Conservation (phyloP, 2,329 filamentous ascomycete genomes). For the Escovopsis sp. region DNA sequence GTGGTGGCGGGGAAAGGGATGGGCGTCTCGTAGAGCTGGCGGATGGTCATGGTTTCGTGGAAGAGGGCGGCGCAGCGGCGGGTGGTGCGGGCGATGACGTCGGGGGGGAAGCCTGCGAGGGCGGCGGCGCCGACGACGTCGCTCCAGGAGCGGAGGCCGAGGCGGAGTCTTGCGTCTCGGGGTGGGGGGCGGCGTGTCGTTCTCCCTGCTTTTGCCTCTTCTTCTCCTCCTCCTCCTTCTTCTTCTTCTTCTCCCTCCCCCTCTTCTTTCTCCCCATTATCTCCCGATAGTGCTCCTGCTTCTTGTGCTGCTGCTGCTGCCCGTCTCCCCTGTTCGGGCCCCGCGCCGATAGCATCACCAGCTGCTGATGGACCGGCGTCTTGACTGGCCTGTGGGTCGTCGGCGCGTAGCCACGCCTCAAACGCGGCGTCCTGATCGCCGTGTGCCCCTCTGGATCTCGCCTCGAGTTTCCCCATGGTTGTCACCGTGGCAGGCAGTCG, state of each 20-base stretch:
- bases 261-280: too few species aligned
- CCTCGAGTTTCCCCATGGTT: too few species aligned
- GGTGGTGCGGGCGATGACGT: constrained; percentile 52
- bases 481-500: constrained; percentile 13
- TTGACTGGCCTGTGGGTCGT: constrained; percentile 8
- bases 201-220: too few species aligned
- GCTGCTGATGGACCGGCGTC: too few species aligned
- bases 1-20: too few species aligned
- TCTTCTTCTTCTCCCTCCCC: constrained; percentile 1
- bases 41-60: constrained; percentile 51
- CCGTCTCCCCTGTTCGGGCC: too few species aligned
- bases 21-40: constrained; percentile 30
- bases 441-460: too few species aligned
- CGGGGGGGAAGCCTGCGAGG: constrained; percentile 51
- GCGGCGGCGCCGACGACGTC: constrained; percentile 69
- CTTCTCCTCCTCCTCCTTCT: constrained; percentile 6
- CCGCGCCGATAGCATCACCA: too few species aligned
- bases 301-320: too few species aligned
- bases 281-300: too few species aligned
- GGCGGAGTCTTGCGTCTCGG: constrained; percentile 8
- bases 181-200: too few species aligned
- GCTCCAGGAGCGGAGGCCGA: constrained; percentile 59
- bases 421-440: constrained; percentile 17
- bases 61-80: constrained; percentile 65
- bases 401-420: constrained; percentile 18